Percentiles rank a stretch among this genome's conserved stretches.
Evolutionary conservation across 2,329 filamentous ascomycete genomes (phyloP).

Genomic region (Scytalidium lignicola): DNA sequence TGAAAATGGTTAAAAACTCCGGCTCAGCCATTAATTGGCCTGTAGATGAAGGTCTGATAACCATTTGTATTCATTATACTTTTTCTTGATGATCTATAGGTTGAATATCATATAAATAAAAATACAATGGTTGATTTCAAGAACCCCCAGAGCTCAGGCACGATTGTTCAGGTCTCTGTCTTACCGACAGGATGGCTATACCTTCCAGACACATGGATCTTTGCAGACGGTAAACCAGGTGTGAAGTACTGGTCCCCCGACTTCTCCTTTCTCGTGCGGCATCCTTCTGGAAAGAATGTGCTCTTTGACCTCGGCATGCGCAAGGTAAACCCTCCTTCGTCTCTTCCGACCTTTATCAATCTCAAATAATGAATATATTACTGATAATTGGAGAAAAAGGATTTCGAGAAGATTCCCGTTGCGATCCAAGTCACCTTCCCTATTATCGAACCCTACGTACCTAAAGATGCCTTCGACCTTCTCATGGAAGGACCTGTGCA

Average conservation of each 20-base stretch:
- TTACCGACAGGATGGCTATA: conserved; percentile 38
- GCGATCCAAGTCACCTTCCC: conserved; percentile 40
- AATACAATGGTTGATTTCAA: neutral
- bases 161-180: conserved; percentile 29
- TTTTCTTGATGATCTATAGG: no score
- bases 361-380: neutral
- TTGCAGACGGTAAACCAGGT: conserved; percentile 36
- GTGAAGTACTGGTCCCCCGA: conserved; percentile 44
- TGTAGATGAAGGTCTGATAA: no score
- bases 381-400: conserved; percentile 37
- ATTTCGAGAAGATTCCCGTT: conserved; percentile 35
- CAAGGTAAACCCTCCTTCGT: neutral
- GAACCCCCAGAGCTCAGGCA: neutral
- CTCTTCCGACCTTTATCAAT: no score
- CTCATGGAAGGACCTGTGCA: neutral
- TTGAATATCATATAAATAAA: no score
- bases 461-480: neutral
- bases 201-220: conserved; percentile 40
- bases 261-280: conserved; percentile 46
- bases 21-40: no score
- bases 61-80: no score
- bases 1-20: no score
- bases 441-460: neutral
- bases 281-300: conserved; percentile 29
- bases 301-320: conserved; percentile 52